These are phyloP conservation scores for Talaromyces piceae DNA, from an alignment of 2,329 filamentous ascomycete species.

Conservation along the genomic window DNA sequence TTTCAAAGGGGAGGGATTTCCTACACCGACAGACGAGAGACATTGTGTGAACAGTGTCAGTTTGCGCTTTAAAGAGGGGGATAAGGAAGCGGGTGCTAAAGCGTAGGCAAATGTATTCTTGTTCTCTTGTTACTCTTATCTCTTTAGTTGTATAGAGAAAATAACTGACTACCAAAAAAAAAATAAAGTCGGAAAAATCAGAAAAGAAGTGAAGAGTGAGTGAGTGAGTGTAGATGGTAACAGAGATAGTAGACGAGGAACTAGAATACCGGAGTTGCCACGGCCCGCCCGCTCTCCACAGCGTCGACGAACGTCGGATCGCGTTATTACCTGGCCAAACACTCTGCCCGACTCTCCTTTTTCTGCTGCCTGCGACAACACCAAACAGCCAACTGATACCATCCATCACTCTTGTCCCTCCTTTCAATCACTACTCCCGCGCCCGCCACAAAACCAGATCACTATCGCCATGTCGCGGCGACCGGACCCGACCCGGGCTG, in stretches of 20 bases:
- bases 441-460: too few relatives aligned
- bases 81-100: constrained; percentile 21
- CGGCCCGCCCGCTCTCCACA: not conserved
- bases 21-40: constrained; percentile 84
- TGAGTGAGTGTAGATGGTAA: too few relatives aligned
- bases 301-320: constrained; percentile 4
- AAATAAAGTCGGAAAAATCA: too few relatives aligned
- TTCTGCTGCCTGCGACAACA: constrained; percentile 6
- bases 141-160: too few relatives aligned
- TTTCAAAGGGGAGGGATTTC: constrained; percentile 80
- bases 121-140: not conserved
- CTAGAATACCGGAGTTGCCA: too few relatives aligned
- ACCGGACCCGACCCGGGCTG: constrained; percentile 75
- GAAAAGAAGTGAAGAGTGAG: too few relatives aligned
- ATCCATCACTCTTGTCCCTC: not conserved
- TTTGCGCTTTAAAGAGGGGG: constrained; percentile 67
- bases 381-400: too few relatives aligned
- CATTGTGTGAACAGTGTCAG: constrained; percentile 96
- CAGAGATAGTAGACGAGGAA: too few relatives aligned
- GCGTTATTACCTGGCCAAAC: constrained; percentile 1
- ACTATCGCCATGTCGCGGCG: constrained; percentile 36
- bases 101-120: constrained; percentile 6
- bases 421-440: too few relatives aligned
- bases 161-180: too few relatives aligned
- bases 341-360: not conserved